Base-by-base conservation (phyloP, 345 rosid genomes). In the Populus simonii region DNA sequence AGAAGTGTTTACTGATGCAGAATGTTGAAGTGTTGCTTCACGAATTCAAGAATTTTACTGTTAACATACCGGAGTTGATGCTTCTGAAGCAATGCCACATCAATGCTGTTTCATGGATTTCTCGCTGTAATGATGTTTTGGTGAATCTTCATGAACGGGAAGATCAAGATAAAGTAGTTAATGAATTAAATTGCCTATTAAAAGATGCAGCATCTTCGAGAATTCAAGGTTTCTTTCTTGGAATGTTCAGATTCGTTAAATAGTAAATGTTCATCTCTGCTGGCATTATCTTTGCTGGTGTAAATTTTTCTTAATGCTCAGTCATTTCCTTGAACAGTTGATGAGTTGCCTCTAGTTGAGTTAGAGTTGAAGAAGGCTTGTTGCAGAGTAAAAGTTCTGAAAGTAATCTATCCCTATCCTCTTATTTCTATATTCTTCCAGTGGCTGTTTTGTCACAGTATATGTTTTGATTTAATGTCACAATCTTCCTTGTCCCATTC, bases 341-440 rank as follows among this genome's bases (percentile, higher is more conserved):
- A 92, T 79, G 90, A 87, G 68, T 79, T 93, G 79, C 86, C 97
- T 75, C 83, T 84, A 61, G 84, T 95, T 76, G 92, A 92, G 83
- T 80, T 83, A 83, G 99, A 93, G 87, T 79, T 93, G 88, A 90
- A 86, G 82, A 95, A 93, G 89, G 97, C 98, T 73, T 76, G 81
- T 78, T 95, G 99, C 86, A 86, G 98, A 75, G 91, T 76, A 62
- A 92, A 90, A 78, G 98, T 93, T 71, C 76, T 69, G 76, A 91
- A 86, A 90, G 99, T 95, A 84, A 69, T 47, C 65, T 45, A 29
- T 18, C 39, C 27, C 20, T n/a, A 75, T 6, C 38, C 41, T 49
- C 72, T 62, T 47, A n/a, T 45, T 17, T 29, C 33, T 3, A 18
- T 68, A 18, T 66, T 74, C 69, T 41, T 61, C 57, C 55, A 59